phyloP scores from a whole-genome alignment of 1,284 basidiomycete species.

The Puccinia triticina region DNA sequence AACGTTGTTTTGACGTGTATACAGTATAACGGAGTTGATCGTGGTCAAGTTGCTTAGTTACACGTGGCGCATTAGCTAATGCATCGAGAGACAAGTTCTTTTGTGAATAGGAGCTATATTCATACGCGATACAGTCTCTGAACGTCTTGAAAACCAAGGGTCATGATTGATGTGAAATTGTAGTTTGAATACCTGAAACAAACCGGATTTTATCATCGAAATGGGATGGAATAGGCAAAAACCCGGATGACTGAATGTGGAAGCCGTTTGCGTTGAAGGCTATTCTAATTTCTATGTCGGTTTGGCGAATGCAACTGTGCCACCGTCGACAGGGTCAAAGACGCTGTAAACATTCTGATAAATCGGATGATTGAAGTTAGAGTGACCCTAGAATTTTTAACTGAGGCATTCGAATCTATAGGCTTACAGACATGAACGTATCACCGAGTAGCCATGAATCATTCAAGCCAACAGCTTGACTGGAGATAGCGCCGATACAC shows the following conservation, averaged over 20 bases:
- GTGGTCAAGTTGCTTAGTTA: too few relatives aligned
- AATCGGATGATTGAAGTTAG: not conserved
- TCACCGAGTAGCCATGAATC: slow-evolving; percentile 40
- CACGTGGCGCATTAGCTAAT: too few relatives aligned
- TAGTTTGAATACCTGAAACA: not conserved
- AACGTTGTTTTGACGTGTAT: too few relatives aligned
- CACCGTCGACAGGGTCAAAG: slow-evolving; percentile 4
- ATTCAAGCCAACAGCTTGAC: slow-evolving; percentile 22
- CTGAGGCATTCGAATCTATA: not conserved
- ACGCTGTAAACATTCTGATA: slow-evolving; percentile 47
- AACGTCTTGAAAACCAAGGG: too few relatives aligned
- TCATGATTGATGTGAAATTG: not conserved
- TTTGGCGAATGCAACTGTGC: slow-evolving; percentile 25
- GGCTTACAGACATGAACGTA: slow-evolving; percentile 44
- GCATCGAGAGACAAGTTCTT: too few relatives aligned
- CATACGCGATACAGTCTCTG: too few relatives aligned
- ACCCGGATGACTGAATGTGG: not conserved
- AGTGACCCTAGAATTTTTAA: not conserved
- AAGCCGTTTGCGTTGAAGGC: not conserved
- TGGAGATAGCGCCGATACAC: slow-evolving; percentile 45
- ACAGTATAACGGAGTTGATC: too few relatives aligned
- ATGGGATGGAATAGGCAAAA: not conserved
- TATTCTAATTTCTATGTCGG: not conserved
- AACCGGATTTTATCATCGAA: not conserved
- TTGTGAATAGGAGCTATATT: too few relatives aligned